phyloP scores from a whole-genome alignment of 140 eudicot species.

The Anethum foeniculum region DNA sequence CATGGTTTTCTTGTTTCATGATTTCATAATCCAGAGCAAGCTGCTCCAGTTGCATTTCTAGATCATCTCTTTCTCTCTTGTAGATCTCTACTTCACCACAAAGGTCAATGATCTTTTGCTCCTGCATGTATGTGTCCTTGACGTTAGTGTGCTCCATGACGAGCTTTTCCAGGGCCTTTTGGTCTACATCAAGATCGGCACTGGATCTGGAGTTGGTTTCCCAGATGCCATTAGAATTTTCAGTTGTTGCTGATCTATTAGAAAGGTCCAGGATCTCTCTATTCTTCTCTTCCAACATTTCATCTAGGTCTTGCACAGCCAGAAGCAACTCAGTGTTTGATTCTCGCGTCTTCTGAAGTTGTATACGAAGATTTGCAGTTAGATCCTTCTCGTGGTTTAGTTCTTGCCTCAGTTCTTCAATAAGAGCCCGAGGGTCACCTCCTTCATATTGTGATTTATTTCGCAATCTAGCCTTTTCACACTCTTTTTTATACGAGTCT shows the following conservation, averaged over 20 bases:
- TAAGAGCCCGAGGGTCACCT: slow-evolving; percentile 57
- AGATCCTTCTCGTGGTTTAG: slow-evolving; percentile 62
- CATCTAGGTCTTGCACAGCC: slow-evolving; percentile 81
- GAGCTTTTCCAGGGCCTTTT: slow-evolving; percentile 69
- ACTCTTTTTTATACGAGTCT: slow-evolving; percentile 49
- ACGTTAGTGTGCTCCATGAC: slow-evolving; percentile 65
- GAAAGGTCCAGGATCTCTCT: slow-evolving; percentile 26
- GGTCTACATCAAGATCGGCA: slow-evolving; percentile 64
- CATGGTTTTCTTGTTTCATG: slow-evolving; percentile 89
- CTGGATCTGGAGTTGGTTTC: slow-evolving; percentile 26
- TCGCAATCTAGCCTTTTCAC: slow-evolving; percentile 38
- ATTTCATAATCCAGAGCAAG: slow-evolving; percentile 93
- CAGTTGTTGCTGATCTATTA: slow-evolving; percentile 12
- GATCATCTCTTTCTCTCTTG: slow-evolving; percentile 78
- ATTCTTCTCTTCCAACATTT: slow-evolving; percentile 68
- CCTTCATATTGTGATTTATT: slow-evolving; percentile 37
- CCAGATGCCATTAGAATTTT: slow-evolving; percentile 11
- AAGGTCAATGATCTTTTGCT: slow-evolving; percentile 74
- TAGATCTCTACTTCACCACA: slow-evolving; percentile 63
- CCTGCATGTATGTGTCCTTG: slow-evolving; percentile 50
- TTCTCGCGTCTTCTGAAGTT: slow-evolving; percentile 91
- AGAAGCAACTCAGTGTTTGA: slow-evolving; percentile 83
- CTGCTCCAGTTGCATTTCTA: slow-evolving; percentile 93
- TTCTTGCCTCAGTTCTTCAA: slow-evolving; percentile 71
- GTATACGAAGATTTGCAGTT: slow-evolving; percentile 68